Evolutionary conservation across 1,284 basidiomycete species (phyloP).

Genomic region (Veloboletus limbatus): DNA sequence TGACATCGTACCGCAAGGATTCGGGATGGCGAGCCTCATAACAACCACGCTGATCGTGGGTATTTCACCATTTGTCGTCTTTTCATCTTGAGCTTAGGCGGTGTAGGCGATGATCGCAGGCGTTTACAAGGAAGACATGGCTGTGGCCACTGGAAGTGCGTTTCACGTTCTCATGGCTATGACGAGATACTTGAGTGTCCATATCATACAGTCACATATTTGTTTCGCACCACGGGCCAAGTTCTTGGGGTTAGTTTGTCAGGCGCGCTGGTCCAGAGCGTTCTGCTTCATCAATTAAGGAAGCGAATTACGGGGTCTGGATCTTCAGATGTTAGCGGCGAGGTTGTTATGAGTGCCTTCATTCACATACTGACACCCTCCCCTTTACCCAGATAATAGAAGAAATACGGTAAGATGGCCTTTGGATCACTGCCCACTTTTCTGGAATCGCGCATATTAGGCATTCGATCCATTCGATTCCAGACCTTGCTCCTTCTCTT

Average conservation of each 20-base stretch:
- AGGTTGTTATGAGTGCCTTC: slow-evolving; percentile 24
- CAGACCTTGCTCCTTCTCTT: slow-evolving; percentile 58
- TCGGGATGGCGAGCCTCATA: slow-evolving; percentile 80
- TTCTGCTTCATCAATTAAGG: slow-evolving; percentile 66
- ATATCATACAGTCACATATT: slow-evolving; percentile 69
- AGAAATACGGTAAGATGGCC: slow-evolving; percentile 53
- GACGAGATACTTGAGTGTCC: slow-evolving; percentile 2
- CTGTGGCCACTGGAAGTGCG: slow-evolving; percentile 86
- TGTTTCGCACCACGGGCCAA: slow-evolving; percentile 89
- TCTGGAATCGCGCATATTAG: slow-evolving; percentile 39
- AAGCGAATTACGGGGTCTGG: slow-evolving; percentile 72
- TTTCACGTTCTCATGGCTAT: slow-evolving; percentile 17
- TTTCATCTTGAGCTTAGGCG: slow-evolving; percentile 8
- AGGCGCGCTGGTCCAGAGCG: slow-evolving; percentile 76
- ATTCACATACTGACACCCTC: slow-evolving; percentile 21
- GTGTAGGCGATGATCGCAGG: slow-evolving; percentile 79
- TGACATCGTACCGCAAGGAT: slow-evolving; percentile 74
- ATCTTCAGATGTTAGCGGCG: slow-evolving; percentile 60
- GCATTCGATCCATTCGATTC: slow-evolving; percentile 80
- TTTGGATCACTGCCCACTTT: slow-evolving; percentile 15
- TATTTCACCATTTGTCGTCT: slow-evolving; percentile 13
- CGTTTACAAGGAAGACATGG: slow-evolving; percentile 78
- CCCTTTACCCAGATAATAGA: slow-evolving; percentile 58
- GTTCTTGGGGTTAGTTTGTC: slow-evolving; percentile 86
- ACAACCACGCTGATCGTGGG: slow-evolving; percentile 80